These are phyloP conservation scores for Venturia oleaginea DNA, from an alignment of 2,329 filamentous ascomycete species.

Conservation along the genomic window DNA sequence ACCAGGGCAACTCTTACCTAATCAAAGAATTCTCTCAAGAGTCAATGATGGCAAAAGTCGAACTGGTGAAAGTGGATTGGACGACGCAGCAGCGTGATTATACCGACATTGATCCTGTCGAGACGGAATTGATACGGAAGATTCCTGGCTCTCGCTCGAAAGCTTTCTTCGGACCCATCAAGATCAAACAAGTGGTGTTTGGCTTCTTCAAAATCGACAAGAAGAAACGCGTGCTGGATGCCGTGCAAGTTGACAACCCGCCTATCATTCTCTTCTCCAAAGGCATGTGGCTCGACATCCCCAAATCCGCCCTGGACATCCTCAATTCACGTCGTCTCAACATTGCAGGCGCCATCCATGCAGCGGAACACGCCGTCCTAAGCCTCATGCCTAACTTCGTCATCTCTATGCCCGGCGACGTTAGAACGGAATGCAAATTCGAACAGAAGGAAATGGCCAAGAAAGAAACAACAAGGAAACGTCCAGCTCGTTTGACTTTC, in stretches of 20 bases:
- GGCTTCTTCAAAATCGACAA: conserved; percentile 97
- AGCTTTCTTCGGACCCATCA: conserved; percentile 80
- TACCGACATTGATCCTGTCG: conserved; percentile 87
- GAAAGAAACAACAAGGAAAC: conserved; percentile 60
- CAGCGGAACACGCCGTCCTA: conserved; percentile 85
- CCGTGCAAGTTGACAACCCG: conserved; percentile 86
- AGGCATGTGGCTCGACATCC: conserved; percentile 94
- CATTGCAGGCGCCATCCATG: conserved; percentile 83
- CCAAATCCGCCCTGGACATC: conserved; percentile 67
- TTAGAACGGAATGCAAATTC: conserved; percentile 89
- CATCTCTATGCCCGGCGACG: conserved; percentile 79
- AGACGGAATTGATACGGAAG: conserved; percentile 76
- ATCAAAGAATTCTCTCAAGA: conserved; percentile 83
- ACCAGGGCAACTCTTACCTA: conserved; percentile 89
- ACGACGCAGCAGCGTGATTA: conserved; percentile 87
- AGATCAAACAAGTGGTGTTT: conserved; percentile 81
- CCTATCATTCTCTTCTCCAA: conserved; percentile 77
- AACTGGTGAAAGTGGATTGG: conserved; percentile 88
- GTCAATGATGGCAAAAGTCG: conserved; percentile 73
- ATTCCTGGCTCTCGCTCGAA: conserved; percentile 55
- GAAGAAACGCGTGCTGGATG: conserved; percentile 75
- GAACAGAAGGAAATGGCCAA: conserved; percentile 78
- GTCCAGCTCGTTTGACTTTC: conserved; percentile 81
- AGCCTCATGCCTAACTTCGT: conserved; percentile 85
- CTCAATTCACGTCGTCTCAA: conserved; percentile 65